Conservation (phyloP, 495 filamentous ascomycete genomes). For the Sordaria brevicollis region DNA sequence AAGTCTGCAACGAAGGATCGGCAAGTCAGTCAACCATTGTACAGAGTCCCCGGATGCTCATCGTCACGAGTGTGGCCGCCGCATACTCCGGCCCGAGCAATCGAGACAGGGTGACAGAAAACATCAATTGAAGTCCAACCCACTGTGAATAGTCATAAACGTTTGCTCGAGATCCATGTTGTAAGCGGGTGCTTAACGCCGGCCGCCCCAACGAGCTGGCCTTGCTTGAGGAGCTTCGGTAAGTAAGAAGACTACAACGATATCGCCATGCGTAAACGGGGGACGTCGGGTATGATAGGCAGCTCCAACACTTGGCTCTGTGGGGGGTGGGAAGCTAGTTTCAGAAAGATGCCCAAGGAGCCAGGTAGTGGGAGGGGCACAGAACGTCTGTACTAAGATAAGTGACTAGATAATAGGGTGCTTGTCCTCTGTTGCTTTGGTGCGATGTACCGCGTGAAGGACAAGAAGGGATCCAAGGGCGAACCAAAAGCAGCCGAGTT, state of each 20-base stretch:
- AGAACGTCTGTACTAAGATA: neutral
- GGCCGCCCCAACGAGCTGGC: constrained; percentile 27
- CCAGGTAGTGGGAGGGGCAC: constrained; percentile 5
- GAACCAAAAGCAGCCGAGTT: neutral
- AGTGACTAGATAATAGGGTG: neutral
- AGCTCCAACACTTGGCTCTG: neutral
- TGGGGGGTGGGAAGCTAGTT: constrained; percentile 7
- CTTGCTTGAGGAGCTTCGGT: constrained; percentile 16
- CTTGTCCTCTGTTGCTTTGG: neutral
- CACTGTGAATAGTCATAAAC: constrained; percentile 88
- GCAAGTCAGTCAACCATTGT: neutral
- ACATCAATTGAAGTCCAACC: constrained; percentile 25
- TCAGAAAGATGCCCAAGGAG: constrained; percentile 3
- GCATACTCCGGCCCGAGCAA: neutral
- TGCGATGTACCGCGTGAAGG: neutral
- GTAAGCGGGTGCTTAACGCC: constrained; percentile 20
- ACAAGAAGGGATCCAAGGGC: constrained; percentile 3
- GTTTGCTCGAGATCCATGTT: constrained; percentile 66
- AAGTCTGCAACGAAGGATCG: constrained; percentile 43
- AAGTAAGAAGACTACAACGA: constrained; percentile 15
- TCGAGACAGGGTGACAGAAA: constrained; percentile 4
- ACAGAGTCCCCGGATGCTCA: neutral
- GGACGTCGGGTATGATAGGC: neutral
- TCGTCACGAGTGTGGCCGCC: neutral
- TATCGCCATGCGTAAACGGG: constrained; percentile 21